These are phyloP conservation scores for Bruguiera sexangula DNA, from an alignment of 345 rosid species.

Conservation along the genomic window DNA sequence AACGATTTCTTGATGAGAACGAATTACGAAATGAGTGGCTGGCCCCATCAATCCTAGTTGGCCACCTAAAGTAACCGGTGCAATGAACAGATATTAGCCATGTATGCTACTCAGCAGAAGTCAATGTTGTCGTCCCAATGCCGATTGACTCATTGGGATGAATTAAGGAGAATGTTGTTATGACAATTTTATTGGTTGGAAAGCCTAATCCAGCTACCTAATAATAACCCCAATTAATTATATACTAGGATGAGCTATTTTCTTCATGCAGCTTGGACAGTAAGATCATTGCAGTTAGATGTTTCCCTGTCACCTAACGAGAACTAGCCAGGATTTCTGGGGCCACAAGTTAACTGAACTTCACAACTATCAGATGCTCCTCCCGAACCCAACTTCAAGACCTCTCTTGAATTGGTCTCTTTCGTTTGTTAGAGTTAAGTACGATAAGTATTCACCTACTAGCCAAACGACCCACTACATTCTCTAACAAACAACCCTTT, in stretches of 20 bases:
- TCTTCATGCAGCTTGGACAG: not conserved
- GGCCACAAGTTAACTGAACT: constrained; percentile 28
- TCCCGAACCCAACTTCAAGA: constrained; percentile 21
- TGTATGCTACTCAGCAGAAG: not conserved
- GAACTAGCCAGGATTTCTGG: constrained; percentile 9
- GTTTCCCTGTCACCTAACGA: constrained; percentile 8
- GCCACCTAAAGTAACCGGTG: not conserved
- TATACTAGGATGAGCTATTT: not conserved
- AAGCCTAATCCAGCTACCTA: constrained; percentile 4
- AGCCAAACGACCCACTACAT: constrained; percentile 14
- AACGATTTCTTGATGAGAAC: too few species aligned
- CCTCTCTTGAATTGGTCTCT: constrained; percentile 9
- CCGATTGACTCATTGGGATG: not conserved
- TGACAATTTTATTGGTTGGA: constrained; percentile 10
- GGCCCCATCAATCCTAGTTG: not conserved
- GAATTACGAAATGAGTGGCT: too few species aligned
- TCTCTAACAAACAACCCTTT: not conserved
- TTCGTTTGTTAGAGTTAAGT: constrained; percentile 23
- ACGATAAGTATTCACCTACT: constrained; percentile 25
- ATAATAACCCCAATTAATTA: not conserved
- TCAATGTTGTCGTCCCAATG: not conserved
- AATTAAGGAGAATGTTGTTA: not conserved
- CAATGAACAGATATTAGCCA: not conserved
- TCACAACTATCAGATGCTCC: constrained; percentile 36
- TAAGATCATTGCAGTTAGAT: constrained; percentile 9